Evolutionary conservation across 805 yeast species (phyloP), one percentile per base, ranked within the genome.

Genomic region (Ascoidea asiatica): DNA sequence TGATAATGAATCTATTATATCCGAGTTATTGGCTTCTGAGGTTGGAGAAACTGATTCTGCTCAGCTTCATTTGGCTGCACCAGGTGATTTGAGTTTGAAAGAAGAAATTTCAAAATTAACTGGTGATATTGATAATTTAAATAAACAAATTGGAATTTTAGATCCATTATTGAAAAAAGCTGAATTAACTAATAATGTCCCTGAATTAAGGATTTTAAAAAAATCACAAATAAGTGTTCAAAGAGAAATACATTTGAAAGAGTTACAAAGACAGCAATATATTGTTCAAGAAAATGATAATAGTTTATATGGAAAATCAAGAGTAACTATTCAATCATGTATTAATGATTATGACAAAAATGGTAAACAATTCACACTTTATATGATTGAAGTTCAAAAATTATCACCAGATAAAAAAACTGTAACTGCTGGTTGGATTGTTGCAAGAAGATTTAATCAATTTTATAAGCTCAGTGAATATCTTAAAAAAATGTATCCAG

Each of bases 401-500:
- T 63, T 54, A 7, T 53, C 58, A 1, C 48, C 46, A 0, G 55
- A 55, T 7, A 53, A 57, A 43, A 46, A 51, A 4, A 57, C 63
- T 5, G 68, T 70, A 4, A 65, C 74, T 2, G 86, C 89, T 0
- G 82, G 86, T 0, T 90, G 97, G 97, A 77, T 85, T 44, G 83
- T 88, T n/a, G 90, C 95, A 0, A 65, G 96, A 52, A 66, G 97
- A 46, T 89, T 79, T 56, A 84, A 84, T 52, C 96, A 90, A 56
- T 89, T 89, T 58, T 78, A 70, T 60, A 74, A 72, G 49, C 64
- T 89, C 33, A 78, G 89, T 55, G 76, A 75, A 48, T 77, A 82
- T 49, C 61, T 89, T 51, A 74, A 69, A 46, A 58, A 59, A 2
- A 65, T 61, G 39, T 80, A 77, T 52, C 70, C 77, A 0, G 65